These are phyloP conservation scores for Russula lepida DNA, from an alignment of 768 basidiomycete species.

Conservation along the genomic window DNA sequence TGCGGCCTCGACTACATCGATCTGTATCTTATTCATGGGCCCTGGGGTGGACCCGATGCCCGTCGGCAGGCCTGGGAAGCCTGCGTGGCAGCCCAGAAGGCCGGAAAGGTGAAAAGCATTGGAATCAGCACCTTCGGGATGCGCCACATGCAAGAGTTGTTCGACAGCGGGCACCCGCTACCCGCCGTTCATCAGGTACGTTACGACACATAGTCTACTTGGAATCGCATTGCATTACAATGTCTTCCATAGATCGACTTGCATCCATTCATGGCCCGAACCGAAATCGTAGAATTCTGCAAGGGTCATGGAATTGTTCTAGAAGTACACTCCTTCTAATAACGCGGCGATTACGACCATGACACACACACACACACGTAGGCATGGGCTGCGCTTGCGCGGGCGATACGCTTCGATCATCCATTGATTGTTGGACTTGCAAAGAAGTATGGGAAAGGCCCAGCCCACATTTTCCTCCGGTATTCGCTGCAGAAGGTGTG, in stretches of 20 bases:
- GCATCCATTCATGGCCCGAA: slow-evolving; percentile 64
- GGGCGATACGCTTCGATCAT: slow-evolving; percentile 57
- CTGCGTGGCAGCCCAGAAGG: slow-evolving; percentile 52
- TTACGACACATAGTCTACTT: neutral
- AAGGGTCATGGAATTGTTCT: slow-evolving; percentile 48
- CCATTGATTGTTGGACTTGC: slow-evolving; percentile 41
- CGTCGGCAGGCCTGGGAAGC: slow-evolving; percentile 60
- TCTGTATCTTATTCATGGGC: slow-evolving; percentile 63
- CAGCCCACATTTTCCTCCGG: slow-evolving; percentile 58
- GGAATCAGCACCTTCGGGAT: slow-evolving; percentile 59
- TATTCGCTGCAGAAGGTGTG: slow-evolving; percentile 71
- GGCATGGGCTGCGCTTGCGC: slow-evolving; percentile 70
- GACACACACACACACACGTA: slow-evolving; percentile 22
- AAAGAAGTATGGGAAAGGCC: slow-evolving; percentile 41
- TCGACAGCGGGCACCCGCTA: slow-evolving; percentile 37
- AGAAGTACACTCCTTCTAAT: slow-evolving; percentile 39
- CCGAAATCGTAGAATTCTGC: slow-evolving; percentile 53
- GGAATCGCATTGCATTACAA: slow-evolving; percentile 3
- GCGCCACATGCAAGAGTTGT: slow-evolving; percentile 49
- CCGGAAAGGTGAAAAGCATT: slow-evolving; percentile 49
- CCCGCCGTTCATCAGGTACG: slow-evolving; percentile 56
- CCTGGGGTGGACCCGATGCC: slow-evolving; percentile 49
- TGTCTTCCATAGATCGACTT: slow-evolving; percentile 36
- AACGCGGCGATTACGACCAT: neutral
- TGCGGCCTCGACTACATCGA: slow-evolving; percentile 60